Conservation (phyloP, 2,329 filamentous ascomycete genomes). For the Penicillium sp. region DNA sequence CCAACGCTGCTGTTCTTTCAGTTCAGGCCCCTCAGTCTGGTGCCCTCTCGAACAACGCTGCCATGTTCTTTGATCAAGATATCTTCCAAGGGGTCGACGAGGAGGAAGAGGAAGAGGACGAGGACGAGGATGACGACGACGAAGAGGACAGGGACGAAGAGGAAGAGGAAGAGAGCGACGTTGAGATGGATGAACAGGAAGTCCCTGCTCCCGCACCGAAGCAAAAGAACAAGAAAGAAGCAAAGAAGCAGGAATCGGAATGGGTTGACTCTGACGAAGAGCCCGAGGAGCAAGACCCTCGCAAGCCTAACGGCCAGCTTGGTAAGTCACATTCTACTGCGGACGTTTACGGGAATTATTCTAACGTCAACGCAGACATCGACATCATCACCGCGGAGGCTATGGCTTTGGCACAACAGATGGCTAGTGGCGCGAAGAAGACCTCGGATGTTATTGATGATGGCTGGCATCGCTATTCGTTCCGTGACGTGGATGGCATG, state of each 20-base stretch:
- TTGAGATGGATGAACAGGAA: conserved; percentile 14
- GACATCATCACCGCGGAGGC: conserved; percentile 99
- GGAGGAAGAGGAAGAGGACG: conserved; percentile 40
- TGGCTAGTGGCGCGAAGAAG: conserved; percentile 79
- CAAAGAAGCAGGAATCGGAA: conserved; percentile 22
- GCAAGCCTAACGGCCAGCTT: conserved; percentile 42
- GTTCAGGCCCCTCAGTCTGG: conserved; percentile 35
- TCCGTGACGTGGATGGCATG: conserved; percentile 84
- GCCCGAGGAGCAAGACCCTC: conserved; percentile 36
- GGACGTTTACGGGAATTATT: conserved; percentile 10
- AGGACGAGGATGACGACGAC: conserved; percentile 27
- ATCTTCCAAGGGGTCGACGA: conserved; percentile 82
- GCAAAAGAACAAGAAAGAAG: conserved; percentile 19
- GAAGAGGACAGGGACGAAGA: conserved; percentile 38
- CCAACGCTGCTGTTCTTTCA: conserved; percentile 14
- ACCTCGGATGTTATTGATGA: conserved; percentile 80
- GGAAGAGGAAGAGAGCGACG: conserved; percentile 21
- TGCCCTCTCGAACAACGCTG: conserved; percentile 76
- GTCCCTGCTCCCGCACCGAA: conserved; percentile 15
- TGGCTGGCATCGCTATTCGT: conserved; percentile 85
- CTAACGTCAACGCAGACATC: conserved; percentile 59
- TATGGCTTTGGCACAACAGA: conserved; percentile 91
- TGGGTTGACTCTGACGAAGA: conserved; percentile 38
- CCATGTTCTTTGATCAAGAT: conserved; percentile 89
- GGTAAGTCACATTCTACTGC: conserved; percentile 33